Evolutionary conservation across 2,329 filamentous ascomycete genomes (phyloP).

Genomic region (Zarea fungicola): DNA sequence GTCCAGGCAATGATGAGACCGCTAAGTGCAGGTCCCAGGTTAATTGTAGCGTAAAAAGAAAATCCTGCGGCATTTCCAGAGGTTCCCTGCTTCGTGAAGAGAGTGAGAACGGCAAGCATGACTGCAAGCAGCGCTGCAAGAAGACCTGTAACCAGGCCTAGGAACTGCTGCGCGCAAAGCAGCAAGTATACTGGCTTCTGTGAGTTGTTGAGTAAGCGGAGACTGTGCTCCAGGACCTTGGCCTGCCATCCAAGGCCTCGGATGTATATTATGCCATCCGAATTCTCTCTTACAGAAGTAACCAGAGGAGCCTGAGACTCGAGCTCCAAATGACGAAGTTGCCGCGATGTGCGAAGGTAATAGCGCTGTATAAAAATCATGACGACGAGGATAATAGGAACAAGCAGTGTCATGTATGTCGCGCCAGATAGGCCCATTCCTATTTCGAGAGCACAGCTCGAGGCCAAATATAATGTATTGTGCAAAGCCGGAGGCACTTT

Average conservation of each 20-base stretch:
- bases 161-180: neutral
- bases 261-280: neutral
- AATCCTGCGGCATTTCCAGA: neutral
- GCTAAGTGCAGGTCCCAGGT: neutral
- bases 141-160: neutral
- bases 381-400: neutral
- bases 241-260: neutral
- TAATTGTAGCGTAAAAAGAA: neutral
- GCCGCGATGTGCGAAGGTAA: constrained; percentile 5
- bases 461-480: neutral
- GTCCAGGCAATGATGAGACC: neutral
- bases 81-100: neutral
- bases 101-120: neutral
- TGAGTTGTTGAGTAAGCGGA: neutral
- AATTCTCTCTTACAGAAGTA: neutral
- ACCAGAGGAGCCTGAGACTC: neutral
- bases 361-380: neutral
- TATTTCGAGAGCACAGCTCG: too few species aligned
- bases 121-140: neutral
- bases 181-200: neutral
- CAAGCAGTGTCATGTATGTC: too few species aligned
- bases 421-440: too few species aligned
- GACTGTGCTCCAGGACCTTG: neutral
- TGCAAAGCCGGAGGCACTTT: neutral
- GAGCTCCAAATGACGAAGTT: neutral